Conservation (phyloP, 225 moss, liverwort and hornwort species). For the Pleurozium schreberi region DNA sequence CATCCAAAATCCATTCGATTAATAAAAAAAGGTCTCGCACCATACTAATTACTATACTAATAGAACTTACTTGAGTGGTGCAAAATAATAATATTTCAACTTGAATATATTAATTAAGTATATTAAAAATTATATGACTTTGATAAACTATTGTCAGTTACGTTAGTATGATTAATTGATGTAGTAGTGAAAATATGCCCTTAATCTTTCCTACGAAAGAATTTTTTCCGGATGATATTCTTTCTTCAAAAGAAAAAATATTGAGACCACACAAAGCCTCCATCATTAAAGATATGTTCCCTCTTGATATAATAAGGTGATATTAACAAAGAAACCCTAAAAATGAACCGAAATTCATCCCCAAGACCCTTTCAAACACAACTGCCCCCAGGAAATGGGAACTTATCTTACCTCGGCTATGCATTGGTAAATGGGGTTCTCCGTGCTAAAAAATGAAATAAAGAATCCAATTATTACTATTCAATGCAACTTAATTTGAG, state of each 20-base stretch:
- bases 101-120: background rate
- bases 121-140: background rate
- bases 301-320: rapidly evolving
- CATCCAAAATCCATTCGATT: background rate
- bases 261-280: too few relatives aligned
- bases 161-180: rapidly evolving
- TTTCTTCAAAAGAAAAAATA: too few relatives aligned
- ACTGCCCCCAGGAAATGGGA: background rate
- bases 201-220: rapidly evolving
- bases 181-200: background rate
- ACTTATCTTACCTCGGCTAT: background rate
- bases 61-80: background rate
- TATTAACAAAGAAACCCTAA: too few relatives aligned
- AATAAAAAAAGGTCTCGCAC: rapidly evolving
- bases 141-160: background rate
- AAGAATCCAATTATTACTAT: background rate
- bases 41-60: rapidly evolving
- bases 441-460: background rate
- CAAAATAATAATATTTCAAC: background rate
- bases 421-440: background rate
- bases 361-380: background rate
- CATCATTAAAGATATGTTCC: background rate
- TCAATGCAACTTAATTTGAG: background rate
- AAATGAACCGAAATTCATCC: too few relatives aligned
- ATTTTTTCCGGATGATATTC: too few relatives aligned